A percentile compares a stretch with the other conserved stretches of the same genome.
Evolutionary conservation across 2,329 filamentous ascomycete genomes (phyloP).

Genomic region (Penicillium sp.): DNA sequence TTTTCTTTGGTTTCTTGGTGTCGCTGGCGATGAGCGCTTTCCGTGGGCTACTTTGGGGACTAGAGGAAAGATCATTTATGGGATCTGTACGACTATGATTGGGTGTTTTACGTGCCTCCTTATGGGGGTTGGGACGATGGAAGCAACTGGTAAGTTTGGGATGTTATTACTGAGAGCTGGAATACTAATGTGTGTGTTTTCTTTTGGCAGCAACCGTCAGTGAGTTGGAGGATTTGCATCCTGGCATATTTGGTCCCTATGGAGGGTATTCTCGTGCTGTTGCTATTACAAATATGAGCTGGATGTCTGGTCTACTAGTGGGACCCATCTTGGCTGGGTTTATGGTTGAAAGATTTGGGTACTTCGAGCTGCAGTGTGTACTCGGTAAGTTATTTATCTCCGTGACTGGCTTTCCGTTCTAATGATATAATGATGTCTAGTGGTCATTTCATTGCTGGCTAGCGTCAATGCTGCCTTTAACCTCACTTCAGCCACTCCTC

Average conservation of each 20-base stretch:
- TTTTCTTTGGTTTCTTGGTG: slow-evolving; percentile 4
- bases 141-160: slow-evolving; percentile 8
- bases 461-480: not conserved
- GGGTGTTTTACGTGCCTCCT: slow-evolving; percentile 10
- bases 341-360: slow-evolving; percentile 14
- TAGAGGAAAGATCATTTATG: slow-evolving; percentile 1
- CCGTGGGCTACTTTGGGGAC: not conserved
- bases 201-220: slow-evolving; percentile 13
- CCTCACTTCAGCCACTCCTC: not conserved
- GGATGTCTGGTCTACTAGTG: slow-evolving; percentile 18
- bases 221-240: slow-evolving; percentile 11
- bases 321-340: slow-evolving; percentile 18
- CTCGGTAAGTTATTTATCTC: not conserved
- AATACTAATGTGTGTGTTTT: not conserved
- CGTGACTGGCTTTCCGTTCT: not conserved
- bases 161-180: not conserved
- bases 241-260: slow-evolving; percentile 22
- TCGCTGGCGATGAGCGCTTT: slow-evolving; percentile 3
- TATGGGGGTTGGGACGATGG: slow-evolving; percentile 7
- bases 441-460: not conserved
- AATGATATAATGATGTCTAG: not conserved
- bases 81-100: not conserved
- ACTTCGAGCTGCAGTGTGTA: slow-evolving; percentile 15
- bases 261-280: slow-evolving; percentile 26
- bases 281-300: slow-evolving; percentile 22